phyloP scores from a whole-genome alignment of 768 basidiomycete species.

The Suillus subluteus region DNA sequence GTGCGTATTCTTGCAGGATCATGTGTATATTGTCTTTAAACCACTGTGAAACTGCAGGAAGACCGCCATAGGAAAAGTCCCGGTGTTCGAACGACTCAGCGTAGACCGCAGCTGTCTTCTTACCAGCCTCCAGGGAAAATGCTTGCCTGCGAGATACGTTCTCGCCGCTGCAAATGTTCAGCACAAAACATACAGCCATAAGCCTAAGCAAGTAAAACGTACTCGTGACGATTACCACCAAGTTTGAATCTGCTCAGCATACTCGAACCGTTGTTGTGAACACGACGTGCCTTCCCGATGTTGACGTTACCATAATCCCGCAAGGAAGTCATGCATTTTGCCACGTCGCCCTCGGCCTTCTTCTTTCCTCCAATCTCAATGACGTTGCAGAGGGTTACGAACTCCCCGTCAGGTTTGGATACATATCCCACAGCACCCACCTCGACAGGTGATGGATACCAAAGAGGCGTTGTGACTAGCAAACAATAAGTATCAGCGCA shows the following conservation, averaged over 20 bases:
- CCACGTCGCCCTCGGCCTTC: slow-evolving; percentile 34
- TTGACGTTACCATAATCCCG: slow-evolving; percentile 65
- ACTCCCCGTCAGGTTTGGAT: slow-evolving; percentile 65
- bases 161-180: slow-evolving; percentile 41
- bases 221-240: neutral
- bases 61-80: slow-evolving; percentile 53
- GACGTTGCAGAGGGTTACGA: slow-evolving; percentile 75
- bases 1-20: slow-evolving; percentile 59
- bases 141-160: slow-evolving; percentile 55
- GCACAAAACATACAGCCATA: slow-evolving; percentile 1
- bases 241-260: neutral
- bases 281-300: slow-evolving; percentile 35
- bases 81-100: slow-evolving; percentile 72
- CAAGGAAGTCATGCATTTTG: slow-evolving; percentile 58
- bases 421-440: slow-evolving; percentile 81
- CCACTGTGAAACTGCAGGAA: slow-evolving; percentile 72
- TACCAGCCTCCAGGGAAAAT: slow-evolving; percentile 64
- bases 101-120: slow-evolving; percentile 67
- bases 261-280: slow-evolving; percentile 54
- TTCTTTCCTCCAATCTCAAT: slow-evolving; percentile 48
- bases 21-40: slow-evolving; percentile 69
- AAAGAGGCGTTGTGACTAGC: slow-evolving; percentile 67
- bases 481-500: slow-evolving; percentile 3
- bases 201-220: neutral
- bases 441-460: slow-evolving; percentile 64